Percentiles rank a stretch among this genome's conserved stretches.
These are phyloP conservation scores for Venturiaceae sp. DNA, from an alignment of 2,329 filamentous ascomycete species.

Conservation along the genomic window DNA sequence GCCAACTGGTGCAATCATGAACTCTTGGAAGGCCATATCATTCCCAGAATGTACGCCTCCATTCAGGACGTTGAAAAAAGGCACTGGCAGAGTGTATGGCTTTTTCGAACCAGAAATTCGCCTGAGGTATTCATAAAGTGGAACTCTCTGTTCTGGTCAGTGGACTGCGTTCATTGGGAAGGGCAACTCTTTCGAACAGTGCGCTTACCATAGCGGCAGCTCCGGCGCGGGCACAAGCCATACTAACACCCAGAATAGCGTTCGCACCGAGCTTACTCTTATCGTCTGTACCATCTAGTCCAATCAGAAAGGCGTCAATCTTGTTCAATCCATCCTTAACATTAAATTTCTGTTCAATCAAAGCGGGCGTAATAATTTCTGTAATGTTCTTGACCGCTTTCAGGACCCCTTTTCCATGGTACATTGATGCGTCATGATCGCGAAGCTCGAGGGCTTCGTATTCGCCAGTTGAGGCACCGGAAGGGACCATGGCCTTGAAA, in stretches of 20 bases:
- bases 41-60: slow-evolving; percentile 36
- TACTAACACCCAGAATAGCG: slow-evolving; percentile 74
- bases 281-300: slow-evolving; percentile 75
- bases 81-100: slow-evolving; percentile 80
- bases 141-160: too few species aligned
- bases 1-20: slow-evolving; percentile 72
- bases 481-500: slow-evolving; percentile 12
- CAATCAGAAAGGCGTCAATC: slow-evolving; percentile 77
- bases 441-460: slow-evolving; percentile 88
- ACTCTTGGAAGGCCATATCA: slow-evolving; percentile 76
- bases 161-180: too few species aligned
- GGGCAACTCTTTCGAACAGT: too few species aligned
- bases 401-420: slow-evolving; percentile 44
- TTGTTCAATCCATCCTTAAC: slow-evolving; percentile 55
- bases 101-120: slow-evolving; percentile 85
- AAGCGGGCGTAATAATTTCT: slow-evolving; percentile 63
- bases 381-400: slow-evolving; percentile 86
- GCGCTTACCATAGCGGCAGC: slow-evolving; percentile 68
- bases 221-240: slow-evolving; percentile 81
- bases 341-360: neutral
- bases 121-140: slow-evolving; percentile 80
- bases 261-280: slow-evolving; percentile 85
- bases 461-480: slow-evolving; percentile 48
- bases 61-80: slow-evolving; percentile 92
- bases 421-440: slow-evolving; percentile 66